phyloP scores from a whole-genome alignment of 2,329 filamentous ascomycete species.

The Xylaria sp. region DNA sequence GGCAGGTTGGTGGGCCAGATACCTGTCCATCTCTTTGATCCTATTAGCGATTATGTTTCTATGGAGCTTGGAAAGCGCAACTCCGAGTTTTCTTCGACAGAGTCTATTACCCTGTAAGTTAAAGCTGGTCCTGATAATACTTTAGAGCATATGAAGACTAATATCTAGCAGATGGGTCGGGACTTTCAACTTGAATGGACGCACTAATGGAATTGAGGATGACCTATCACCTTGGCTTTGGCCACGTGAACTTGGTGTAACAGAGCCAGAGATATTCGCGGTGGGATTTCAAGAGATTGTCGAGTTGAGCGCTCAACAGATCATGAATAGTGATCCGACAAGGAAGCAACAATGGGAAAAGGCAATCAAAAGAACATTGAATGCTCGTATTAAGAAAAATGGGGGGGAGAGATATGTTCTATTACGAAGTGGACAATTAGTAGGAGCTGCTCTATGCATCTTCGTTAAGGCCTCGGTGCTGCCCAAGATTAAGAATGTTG shows the following conservation, averaged over 20 bases:
- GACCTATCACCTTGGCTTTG: slow-evolving; percentile 90
- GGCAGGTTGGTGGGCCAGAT: slow-evolving; percentile 85
- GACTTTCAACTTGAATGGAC: slow-evolving; percentile 95
- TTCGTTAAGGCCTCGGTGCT: slow-evolving; percentile 86
- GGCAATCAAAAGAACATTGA: slow-evolving; percentile 81
- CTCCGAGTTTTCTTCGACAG: slow-evolving; percentile 79
- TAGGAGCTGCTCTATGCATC: slow-evolving; percentile 91
- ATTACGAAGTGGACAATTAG: slow-evolving; percentile 90
- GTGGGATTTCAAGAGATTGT: slow-evolving; percentile 98
- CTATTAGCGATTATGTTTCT: slow-evolving; percentile 90
- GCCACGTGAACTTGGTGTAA: slow-evolving; percentile 66
- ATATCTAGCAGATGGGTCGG: slow-evolving; percentile 67
- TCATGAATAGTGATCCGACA: slow-evolving; percentile 96
- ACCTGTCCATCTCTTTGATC: slow-evolving; percentile 89
- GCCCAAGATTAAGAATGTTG: slow-evolving; percentile 91
- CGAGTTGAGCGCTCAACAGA: slow-evolving; percentile 96
- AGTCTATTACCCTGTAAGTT: slow-evolving; percentile 78
- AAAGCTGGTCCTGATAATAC: neutral
- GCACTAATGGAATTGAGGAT: slow-evolving; percentile 78
- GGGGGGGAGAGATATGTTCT: slow-evolving; percentile 86
- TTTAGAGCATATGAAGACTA: slow-evolving; percentile 36
- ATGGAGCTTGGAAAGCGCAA: slow-evolving; percentile 76
- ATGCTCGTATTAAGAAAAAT: slow-evolving; percentile 72
- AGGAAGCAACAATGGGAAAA: slow-evolving; percentile 88
- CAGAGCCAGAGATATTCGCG: slow-evolving; percentile 85